Conservation (phyloP, 2,329 filamentous ascomycete genomes). For the Dactylonectria macrodidyma region DNA sequence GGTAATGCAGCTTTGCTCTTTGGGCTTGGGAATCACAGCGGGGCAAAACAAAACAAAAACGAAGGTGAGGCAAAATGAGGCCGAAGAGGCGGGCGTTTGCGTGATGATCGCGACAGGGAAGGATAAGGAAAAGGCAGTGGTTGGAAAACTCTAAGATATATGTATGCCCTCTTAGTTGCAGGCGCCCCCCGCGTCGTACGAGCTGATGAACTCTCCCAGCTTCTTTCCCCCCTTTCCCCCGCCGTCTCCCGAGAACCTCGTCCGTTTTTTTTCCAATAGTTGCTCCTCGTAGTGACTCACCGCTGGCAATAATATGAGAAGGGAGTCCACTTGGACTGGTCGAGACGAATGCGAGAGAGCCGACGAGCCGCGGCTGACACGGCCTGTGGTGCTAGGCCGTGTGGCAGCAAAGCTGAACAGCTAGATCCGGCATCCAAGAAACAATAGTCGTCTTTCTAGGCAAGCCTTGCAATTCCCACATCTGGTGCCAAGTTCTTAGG, state of each 20-base stretch:
- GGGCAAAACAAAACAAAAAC: neutral
- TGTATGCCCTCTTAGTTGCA: constrained; percentile 14
- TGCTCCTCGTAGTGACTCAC: constrained; percentile 29
- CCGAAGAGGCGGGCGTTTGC: constrained; percentile 13
- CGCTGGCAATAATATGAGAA: neutral
- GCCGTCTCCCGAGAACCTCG: neutral
- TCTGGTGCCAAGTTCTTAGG: neutral
- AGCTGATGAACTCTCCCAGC: constrained; percentile 18
- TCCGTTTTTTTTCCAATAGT: constrained; percentile 22
- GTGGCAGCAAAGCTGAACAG: neutral
- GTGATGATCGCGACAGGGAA: constrained; percentile 29
- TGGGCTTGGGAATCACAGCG: no score
- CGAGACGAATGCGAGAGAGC: constrained; percentile 18
- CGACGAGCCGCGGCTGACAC: constrained; percentile 24
- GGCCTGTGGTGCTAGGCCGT: neutral
- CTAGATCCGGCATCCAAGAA: neutral
- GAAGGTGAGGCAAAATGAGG: constrained; percentile 23
- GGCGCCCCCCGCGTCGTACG: constrained; percentile 14
- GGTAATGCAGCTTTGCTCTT: no score
- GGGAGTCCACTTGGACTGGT: constrained; percentile 29
- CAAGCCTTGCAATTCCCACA: constrained; percentile 9
- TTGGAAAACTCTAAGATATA: constrained; percentile 36
- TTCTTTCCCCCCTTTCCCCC: neutral
- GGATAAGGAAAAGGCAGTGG: constrained; percentile 16
- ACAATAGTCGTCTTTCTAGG: neutral